phyloP scores from a whole-genome alignment of 2,329 filamentous ascomycete species.

The Aspergillus sclerotialis region DNA sequence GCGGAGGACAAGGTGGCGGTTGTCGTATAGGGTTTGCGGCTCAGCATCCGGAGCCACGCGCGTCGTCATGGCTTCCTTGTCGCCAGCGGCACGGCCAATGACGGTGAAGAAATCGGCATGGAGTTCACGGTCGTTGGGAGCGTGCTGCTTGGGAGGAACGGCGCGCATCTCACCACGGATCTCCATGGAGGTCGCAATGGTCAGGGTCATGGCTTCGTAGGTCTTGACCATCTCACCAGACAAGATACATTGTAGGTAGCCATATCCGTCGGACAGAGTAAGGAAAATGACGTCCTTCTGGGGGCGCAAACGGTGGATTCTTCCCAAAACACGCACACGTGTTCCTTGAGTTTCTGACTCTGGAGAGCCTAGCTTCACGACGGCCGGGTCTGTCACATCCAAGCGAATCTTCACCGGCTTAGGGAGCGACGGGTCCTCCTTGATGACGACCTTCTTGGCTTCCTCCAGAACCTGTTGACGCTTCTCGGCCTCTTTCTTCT shows the following conservation, averaged over 20 bases:
- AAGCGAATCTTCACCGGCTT: constrained; percentile 69
- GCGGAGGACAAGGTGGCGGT: constrained; percentile 77
- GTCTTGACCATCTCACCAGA: constrained; percentile 77
- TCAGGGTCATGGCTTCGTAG: constrained; percentile 82
- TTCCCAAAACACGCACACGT: constrained; percentile 71
- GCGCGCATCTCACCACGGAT: constrained; percentile 77
- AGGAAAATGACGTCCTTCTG: constrained; percentile 85
- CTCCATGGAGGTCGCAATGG: constrained; percentile 78
- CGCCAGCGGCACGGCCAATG: constrained; percentile 70
- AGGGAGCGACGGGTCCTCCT: constrained; percentile 66
- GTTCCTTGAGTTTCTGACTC: constrained; percentile 58
- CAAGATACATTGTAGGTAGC: constrained; percentile 77
- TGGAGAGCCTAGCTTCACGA: constrained; percentile 49
- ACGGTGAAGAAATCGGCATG: constrained; percentile 86
- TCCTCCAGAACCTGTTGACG: constrained; percentile 68
- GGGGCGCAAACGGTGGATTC: constrained; percentile 71
- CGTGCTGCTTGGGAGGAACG: constrained; percentile 69
- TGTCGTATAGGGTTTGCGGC: constrained; percentile 68
- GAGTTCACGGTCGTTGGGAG: constrained; percentile 77
- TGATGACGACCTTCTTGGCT: constrained; percentile 67
- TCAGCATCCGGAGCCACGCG: constrained; percentile 62
- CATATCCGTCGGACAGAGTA: constrained; percentile 78
- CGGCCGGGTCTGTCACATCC: constrained; percentile 58
- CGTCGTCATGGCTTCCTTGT: constrained; percentile 88
- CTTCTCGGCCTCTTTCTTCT: constrained; percentile 66